Conservation (phyloP, 768 basidiomycete species). For the Naganishia vaughanmartiniae region DNA sequence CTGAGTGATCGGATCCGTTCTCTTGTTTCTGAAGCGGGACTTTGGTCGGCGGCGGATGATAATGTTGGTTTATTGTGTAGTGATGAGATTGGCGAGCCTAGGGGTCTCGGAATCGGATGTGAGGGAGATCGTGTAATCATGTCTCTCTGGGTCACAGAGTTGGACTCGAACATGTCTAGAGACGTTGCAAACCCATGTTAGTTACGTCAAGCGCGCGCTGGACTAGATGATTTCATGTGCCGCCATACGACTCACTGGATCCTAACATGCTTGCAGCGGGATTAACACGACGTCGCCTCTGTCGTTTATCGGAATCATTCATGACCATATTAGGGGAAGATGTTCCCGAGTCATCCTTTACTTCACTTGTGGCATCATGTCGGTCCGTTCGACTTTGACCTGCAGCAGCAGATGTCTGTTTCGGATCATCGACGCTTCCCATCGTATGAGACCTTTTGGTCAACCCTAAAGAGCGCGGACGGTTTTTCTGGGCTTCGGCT, state of each 20-base stretch:
- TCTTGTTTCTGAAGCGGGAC: background rate
- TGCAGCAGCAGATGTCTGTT: background rate
- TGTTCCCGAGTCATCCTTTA: background rate
- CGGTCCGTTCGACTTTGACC: background rate
- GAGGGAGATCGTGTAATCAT: background rate
- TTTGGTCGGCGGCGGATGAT: background rate
- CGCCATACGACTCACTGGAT: background rate
- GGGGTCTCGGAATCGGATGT: background rate
- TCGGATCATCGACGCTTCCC: background rate
- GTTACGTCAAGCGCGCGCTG: too few relatives aligned
- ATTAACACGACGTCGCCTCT: background rate
- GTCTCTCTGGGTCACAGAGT: background rate
- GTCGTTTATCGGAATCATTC: constrained; percentile 2
- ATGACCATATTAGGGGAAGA: background rate
- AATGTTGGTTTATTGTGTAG: background rate
- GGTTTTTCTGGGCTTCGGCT: background rate
- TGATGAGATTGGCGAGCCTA: background rate
- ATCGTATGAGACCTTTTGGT: background rate
- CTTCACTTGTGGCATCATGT: background rate
- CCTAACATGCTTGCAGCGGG: constrained; percentile 2
- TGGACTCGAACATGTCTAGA: constrained; percentile 1
- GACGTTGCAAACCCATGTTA: background rate
- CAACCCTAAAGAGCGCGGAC: background rate
- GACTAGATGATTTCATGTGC: background rate
- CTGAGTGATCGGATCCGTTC: background rate